These are phyloP conservation scores for Aureobasidium sp. DNA, from an alignment of 2,329 filamentous ascomycete species.

Conservation along the genomic window DNA sequence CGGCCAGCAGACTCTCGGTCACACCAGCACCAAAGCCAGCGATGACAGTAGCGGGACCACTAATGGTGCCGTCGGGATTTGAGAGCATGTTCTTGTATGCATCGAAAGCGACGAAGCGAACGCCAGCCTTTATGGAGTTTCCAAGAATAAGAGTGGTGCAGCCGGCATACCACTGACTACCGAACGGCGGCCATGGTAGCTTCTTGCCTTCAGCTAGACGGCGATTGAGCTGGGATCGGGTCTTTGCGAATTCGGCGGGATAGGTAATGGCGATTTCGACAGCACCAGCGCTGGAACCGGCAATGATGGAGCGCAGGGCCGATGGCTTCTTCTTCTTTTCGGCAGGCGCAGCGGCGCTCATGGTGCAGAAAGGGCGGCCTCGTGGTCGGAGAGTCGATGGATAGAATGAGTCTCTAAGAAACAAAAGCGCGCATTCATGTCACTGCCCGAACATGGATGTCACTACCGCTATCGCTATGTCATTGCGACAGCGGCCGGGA, in stretches of 20 bases:
- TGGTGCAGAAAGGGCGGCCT: neutral
- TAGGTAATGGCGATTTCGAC: constrained; percentile 95
- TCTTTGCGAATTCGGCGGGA: constrained; percentile 95
- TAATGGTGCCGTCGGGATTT: constrained; percentile 79
- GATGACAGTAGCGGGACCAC: constrained; percentile 81
- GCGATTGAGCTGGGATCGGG: constrained; percentile 84
- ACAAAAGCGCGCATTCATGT: neutral
- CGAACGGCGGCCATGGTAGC: constrained; percentile 90
- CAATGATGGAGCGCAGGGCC: constrained; percentile 78
- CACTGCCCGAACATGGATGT: too few species aligned
- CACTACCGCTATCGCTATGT: neutral
- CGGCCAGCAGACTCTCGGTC: constrained; percentile 85
- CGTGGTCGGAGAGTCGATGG: neutral
- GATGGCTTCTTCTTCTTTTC: constrained; percentile 50
- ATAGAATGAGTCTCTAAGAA: neutral
- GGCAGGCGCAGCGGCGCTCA: constrained; percentile 11
- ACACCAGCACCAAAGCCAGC: constrained; percentile 92
- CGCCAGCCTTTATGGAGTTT: constrained; percentile 92
- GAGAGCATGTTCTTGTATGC: constrained; percentile 78
- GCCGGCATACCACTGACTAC: constrained; percentile 91
- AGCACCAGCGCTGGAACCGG: constrained; percentile 86
- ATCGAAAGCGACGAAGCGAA: constrained; percentile 94
- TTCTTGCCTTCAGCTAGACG: constrained; percentile 73
- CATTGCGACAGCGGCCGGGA: constrained; percentile 1
- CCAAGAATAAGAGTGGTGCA: constrained; percentile 96